A percentile compares a stretch with the other conserved stretches of the same genome.
Conservation (phyloP, 768 basidiomycete genomes). For the Royoungia palumana region DNA sequence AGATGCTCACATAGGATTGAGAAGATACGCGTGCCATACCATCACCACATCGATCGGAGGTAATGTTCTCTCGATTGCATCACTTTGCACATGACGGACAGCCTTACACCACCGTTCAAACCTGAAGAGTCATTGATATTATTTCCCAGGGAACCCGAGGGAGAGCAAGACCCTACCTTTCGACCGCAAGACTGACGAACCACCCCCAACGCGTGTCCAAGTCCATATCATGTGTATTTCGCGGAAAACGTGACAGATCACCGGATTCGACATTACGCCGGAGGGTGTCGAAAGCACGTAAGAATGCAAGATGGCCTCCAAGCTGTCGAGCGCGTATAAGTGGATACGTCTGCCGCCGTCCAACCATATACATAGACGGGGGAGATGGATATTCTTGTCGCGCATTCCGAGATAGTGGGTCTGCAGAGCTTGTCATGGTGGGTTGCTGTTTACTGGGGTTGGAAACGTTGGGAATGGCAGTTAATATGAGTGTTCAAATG, state of each 20-base stretch:
- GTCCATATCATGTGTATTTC: conserved; percentile 9
- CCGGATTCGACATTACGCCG: conserved; percentile 16
- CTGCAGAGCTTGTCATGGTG: not conserved
- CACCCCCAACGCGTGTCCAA: conserved; percentile 30
- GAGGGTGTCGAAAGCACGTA: conserved; percentile 26
- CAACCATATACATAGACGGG: not conserved
- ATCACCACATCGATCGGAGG: conserved; percentile 37
- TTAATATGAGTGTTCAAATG: no score
- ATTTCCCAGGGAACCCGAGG: not conserved
- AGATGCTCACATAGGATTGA: conserved; percentile 30
- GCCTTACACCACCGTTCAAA: conserved; percentile 33
- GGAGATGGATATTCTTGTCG: not conserved
- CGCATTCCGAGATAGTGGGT: not conserved
- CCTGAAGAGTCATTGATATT: conserved; percentile 9
- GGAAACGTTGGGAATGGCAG: no score
- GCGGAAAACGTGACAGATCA: conserved; percentile 12
- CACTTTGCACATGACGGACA: not conserved
- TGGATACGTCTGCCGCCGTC: not conserved
- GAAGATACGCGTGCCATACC: conserved; percentile 37
- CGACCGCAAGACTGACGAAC: conserved; percentile 36
- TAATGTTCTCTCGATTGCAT: conserved; percentile 3
- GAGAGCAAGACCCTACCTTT: conserved; percentile 19
- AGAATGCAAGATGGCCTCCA: conserved; percentile 26
- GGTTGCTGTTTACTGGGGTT: no score
- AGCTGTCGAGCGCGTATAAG: conserved; percentile 23